These are phyloP conservation scores for Geotrichum klebahnii DNA, from an alignment of 1,139 yeast genomes.

Conservation along the genomic window DNA sequence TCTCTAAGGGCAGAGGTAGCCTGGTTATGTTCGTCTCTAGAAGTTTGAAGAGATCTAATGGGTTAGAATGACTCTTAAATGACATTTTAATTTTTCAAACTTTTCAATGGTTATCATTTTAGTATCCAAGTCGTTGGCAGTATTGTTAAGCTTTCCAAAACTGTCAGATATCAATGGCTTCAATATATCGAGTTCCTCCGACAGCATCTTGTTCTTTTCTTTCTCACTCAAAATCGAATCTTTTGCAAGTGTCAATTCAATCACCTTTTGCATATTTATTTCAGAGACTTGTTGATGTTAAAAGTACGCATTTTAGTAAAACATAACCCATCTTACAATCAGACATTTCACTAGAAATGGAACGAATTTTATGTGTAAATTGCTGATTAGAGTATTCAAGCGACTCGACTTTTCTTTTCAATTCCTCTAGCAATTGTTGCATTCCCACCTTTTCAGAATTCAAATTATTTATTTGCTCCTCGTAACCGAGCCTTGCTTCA, in stretches of 20 bases:
- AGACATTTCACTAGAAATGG: background rate
- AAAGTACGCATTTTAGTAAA: background rate
- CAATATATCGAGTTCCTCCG: constrained; percentile 11
- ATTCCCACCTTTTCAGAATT: constrained; percentile 3
- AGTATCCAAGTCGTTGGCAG: background rate
- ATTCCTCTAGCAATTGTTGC: background rate
- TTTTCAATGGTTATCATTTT: constrained; percentile 2
- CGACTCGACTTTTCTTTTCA: background rate
- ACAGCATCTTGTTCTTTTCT: background rate
- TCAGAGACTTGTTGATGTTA: constrained; percentile 8
- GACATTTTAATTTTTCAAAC: background rate
- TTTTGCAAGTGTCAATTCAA: background rate
- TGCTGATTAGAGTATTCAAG: background rate
- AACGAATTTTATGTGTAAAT: background rate
- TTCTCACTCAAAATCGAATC: constrained; percentile 7
- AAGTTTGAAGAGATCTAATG: background rate
- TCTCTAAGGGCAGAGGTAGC: background rate
- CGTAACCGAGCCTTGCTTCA: constrained; percentile 5
- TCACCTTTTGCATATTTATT: constrained; percentile 1
- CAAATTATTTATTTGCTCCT: constrained; percentile 3
- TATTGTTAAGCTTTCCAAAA: background rate
- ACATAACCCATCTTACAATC: constrained; percentile 5
- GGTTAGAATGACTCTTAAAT: background rate
- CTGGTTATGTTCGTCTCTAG: background rate
- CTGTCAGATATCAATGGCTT: constrained; percentile 12